Evolutionary conservation across 306 rosid species (phyloP).

Genomic region (Dalbergia oliveri): DNA sequence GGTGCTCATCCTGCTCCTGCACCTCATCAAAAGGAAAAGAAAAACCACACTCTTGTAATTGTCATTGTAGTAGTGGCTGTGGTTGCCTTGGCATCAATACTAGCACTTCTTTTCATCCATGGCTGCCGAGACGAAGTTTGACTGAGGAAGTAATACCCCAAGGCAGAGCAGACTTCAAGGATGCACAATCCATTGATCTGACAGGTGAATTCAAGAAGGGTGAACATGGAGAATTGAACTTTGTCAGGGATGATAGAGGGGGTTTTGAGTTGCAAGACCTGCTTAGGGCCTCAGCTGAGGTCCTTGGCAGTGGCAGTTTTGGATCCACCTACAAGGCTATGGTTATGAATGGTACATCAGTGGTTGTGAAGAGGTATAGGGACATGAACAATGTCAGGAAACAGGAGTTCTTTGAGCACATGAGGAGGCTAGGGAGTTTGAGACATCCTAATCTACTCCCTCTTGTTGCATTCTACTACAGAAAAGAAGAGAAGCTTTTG

Average conservation of each 20-base stretch:
- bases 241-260: constrained; percentile 56
- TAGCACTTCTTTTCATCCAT: constrained; percentile 37
- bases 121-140: background rate
- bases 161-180: constrained; percentile 27
- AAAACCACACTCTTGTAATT: constrained; percentile 40
- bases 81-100: constrained; percentile 41
- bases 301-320: constrained; percentile 78
- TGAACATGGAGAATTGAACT: constrained; percentile 54
- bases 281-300: constrained; percentile 77
- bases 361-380: constrained; percentile 82
- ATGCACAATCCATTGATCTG: constrained; percentile 45
- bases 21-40: constrained; percentile 40
- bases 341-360: constrained; percentile 57
- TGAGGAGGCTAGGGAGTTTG: constrained; percentile 67
- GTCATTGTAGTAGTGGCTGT: constrained; percentile 40
- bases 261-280: constrained; percentile 66
- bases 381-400: constrained; percentile 70
- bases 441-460: constrained; percentile 67
- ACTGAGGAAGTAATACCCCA: constrained; percentile 8
- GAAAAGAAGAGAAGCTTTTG: constrained; percentile 65
- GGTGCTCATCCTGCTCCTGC: background rate
- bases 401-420: constrained; percentile 64
- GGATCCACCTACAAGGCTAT: constrained; percentile 78
- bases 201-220: constrained; percentile 42
- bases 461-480: constrained; percentile 58